phyloP scores from a whole-genome alignment of 2,329 filamentous ascomycete genomes.

The Chalara sp. region DNA sequence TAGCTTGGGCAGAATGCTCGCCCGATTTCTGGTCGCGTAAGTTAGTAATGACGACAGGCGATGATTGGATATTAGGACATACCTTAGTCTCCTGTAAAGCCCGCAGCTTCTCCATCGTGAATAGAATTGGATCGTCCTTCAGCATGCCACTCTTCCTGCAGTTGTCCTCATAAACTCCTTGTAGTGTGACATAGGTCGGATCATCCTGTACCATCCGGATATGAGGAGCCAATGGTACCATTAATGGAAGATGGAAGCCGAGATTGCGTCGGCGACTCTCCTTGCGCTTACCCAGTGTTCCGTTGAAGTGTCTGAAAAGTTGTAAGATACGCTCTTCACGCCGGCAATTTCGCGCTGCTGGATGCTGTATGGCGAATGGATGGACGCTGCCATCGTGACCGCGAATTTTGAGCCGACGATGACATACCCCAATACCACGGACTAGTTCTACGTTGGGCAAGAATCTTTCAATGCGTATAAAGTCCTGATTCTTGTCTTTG shows the following conservation, averaged over 20 bases:
- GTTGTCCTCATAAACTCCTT: slow-evolving; percentile 94
- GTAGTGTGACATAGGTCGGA: slow-evolving; percentile 85
- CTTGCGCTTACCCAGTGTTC: slow-evolving; percentile 84
- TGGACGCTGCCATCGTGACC: slow-evolving; percentile 98
- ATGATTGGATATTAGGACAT: slow-evolving; percentile 3
- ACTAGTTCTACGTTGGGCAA: slow-evolving; percentile 91
- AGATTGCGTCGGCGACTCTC: slow-evolving; percentile 89
- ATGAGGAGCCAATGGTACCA: slow-evolving; percentile 91
- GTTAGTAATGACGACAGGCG: slow-evolving; percentile 13
- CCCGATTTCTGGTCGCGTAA: slow-evolving; percentile 48
- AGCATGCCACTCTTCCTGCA: slow-evolving; percentile 79
- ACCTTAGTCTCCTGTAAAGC: slow-evolving; percentile 57
- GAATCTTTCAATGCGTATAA: slow-evolving; percentile 95
- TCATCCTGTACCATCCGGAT: slow-evolving; percentile 96
- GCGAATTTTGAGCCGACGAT: slow-evolving; percentile 88
- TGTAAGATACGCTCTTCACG: slow-evolving; percentile 93
- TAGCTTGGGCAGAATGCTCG: slow-evolving; percentile 65
- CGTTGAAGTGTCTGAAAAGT: slow-evolving; percentile 96
- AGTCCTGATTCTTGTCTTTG: slow-evolving; percentile 98
- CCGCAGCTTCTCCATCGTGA: slow-evolving; percentile 90
- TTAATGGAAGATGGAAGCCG: slow-evolving; percentile 91
- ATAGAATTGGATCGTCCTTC: slow-evolving; percentile 93
- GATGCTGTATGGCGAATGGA: slow-evolving; percentile 93
- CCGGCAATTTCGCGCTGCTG: slow-evolving; percentile 83
- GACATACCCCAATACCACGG: slow-evolving; percentile 82